A percentile compares a stretch with the other conserved stretches of the same genome.
Evolutionary conservation across 345 rosid genomes (phyloP).

Genomic region (Melaleuca alternifolia): DNA sequence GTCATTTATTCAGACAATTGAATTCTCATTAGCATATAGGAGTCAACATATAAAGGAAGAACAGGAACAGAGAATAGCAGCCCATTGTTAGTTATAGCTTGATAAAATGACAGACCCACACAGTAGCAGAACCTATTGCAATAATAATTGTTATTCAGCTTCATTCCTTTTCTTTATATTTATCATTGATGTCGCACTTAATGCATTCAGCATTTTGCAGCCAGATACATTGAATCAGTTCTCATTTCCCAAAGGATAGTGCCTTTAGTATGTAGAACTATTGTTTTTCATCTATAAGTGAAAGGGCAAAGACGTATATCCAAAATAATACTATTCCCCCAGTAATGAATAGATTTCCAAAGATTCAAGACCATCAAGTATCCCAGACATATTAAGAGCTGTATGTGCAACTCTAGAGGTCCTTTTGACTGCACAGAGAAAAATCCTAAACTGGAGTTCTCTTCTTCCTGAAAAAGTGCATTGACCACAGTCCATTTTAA

Average conservation of each 20-base stretch:
- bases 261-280: background rate
- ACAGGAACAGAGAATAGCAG: background rate
- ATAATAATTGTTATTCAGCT: background rate
- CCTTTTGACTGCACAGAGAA: background rate
- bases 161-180: background rate
- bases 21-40: background rate
- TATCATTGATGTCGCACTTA: background rate
- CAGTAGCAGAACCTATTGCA: background rate
- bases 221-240: background rate
- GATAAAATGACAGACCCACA: background rate
- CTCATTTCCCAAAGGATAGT: background rate
- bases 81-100: background rate
- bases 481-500: background rate
- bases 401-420: background rate
- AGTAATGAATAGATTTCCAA: background rate
- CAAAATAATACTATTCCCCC: background rate
- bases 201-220: background rate
- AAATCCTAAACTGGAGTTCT: background rate
- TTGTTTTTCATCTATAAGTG: background rate
- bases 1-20: background rate
- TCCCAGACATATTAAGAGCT: background rate
- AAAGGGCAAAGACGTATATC: background rate
- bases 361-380: background rate
- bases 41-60: background rate
- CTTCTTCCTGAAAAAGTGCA: background rate